phyloP scores from a whole-genome alignment of 768 basidiomycete species.

The Collybiopsis confluens region DNA sequence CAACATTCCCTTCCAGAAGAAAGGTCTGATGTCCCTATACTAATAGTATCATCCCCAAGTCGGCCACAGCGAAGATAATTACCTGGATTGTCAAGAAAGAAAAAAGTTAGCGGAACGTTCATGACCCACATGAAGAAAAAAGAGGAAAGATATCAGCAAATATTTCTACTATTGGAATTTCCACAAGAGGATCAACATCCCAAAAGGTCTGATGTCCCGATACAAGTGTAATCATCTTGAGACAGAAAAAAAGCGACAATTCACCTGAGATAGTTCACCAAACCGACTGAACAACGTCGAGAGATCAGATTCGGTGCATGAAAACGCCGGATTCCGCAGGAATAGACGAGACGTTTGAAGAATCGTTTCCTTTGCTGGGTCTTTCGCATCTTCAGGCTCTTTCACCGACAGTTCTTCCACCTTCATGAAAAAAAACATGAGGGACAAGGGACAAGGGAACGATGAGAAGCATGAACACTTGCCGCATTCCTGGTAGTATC shows the following conservation, averaged over 20 bases:
- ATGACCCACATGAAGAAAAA: constrained; percentile 11
- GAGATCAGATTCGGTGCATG: constrained; percentile 72
- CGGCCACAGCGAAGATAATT: too few relatives aligned
- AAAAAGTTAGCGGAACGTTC: too few relatives aligned
- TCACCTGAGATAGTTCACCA: constrained; percentile 78
- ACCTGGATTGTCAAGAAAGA: too few relatives aligned
- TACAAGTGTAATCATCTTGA: too few relatives aligned
- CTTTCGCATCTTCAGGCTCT: constrained; percentile 15
- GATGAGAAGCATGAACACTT: too few relatives aligned
- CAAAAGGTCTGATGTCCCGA: too few relatives aligned
- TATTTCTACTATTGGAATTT: constrained; percentile 41
- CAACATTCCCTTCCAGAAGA: too few relatives aligned
- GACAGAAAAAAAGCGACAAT: too few relatives aligned
- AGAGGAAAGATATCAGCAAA: constrained; percentile 3
- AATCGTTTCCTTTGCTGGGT: constrained; percentile 50
- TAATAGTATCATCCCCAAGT: too few relatives aligned
- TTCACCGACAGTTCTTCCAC: not conserved
- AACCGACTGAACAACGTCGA: constrained; percentile 57
- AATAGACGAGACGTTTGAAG: constrained; percentile 78
- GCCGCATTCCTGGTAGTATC: constrained; percentile 10
- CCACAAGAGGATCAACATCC: constrained; percentile 33
- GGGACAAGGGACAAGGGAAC: too few relatives aligned
- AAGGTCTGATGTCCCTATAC: too few relatives aligned
- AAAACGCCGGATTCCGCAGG: constrained; percentile 91
- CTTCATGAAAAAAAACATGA: too few relatives aligned